Evolutionary conservation across 305 asterid genomes (phyloP).

Genomic region (Solanum hybrid): DNA sequence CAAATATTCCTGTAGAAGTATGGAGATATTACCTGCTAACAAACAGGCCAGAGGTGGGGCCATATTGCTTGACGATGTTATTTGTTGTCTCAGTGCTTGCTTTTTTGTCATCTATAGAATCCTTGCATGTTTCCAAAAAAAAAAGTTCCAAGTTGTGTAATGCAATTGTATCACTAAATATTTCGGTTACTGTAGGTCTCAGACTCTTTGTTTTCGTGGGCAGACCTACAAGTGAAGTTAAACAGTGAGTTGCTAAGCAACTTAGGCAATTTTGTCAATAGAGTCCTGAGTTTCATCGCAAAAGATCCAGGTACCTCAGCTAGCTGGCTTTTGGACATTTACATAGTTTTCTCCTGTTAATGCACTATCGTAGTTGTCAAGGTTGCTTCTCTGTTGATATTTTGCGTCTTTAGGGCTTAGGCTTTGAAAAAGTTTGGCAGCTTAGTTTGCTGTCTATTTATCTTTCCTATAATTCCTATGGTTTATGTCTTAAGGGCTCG

Average conservation of each 20-base stretch:
- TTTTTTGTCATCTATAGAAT: background rate
- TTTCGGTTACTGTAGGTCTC: constrained; percentile 44
- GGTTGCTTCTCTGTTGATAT: background rate
- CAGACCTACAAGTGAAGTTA: constrained; percentile 77
- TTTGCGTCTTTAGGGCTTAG: background rate
- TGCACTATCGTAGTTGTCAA: background rate
- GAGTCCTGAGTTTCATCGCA: constrained; percentile 83
- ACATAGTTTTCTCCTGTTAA: background rate
- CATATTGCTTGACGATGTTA: constrained; percentile 7
- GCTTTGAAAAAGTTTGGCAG: background rate
- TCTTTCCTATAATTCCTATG: background rate
- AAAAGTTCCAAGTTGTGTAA: background rate
- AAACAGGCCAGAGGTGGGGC: constrained; percentile 84
- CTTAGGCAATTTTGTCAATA: constrained; percentile 78
- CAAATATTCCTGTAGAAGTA: constrained; percentile 84
- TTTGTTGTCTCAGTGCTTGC: background rate
- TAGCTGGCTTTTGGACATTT: background rate
- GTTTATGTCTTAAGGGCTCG: background rate
- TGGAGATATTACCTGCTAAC: constrained; percentile 95
- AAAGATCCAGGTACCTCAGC: constrained; percentile 62
- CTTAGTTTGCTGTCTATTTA: background rate
- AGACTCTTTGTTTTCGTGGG: constrained; percentile 81
- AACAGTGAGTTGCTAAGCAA: constrained; percentile 71
- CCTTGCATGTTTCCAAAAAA: background rate
- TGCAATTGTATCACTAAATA: background rate